Base-by-base conservation (phyloP, 2,329 filamentous ascomycete genomes). In the Fusarium subglutinans region DNA sequence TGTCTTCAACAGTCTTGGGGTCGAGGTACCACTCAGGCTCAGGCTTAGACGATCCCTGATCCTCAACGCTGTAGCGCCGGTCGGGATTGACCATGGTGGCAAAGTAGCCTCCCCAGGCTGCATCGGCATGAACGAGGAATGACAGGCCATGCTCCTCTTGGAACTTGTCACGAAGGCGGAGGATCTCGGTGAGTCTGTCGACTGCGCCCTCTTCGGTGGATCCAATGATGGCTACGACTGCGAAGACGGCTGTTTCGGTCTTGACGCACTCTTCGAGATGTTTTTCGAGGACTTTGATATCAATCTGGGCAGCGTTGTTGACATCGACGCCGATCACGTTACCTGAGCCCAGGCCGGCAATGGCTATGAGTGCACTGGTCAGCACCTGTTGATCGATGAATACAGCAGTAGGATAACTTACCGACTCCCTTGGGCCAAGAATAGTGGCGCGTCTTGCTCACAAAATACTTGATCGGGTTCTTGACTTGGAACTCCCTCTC, bases 71-170 rank as follows among this genome's bases (percentile, higher is more conserved):
- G 26, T 60, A 70, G 4, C 65, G 76, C 28, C 78, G 79, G 7
- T 80, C 74, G 8, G 77, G 79, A 2, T 81, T 82, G 24, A 87
- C 37, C 84, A 86, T 86, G 0, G 82, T 82, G 33, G 80, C 80
- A 62, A 87, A 87, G 61, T 87, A 87, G 0, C 86, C 86, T 24
- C 86, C 85, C 86, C 86, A 87, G 2, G 86, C 85, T 1, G 84
- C 86, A 67, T 87, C 86, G 3, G 80, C 84, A 58, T 87, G 86
- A 13, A 87, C 79, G 0, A 85, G 63, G 57, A 87, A 87, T 0
- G 84, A 86, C 0, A 87, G 73, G 0, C 86, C 86, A 24, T 80
- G 65, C 7, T 78, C 76, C 53, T 77, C 76, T 69, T 86, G 84
- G 55, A 83, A 84, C 26, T 80, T 73, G n/a, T 82, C 78, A 8